A percentile compares a stretch with the other conserved stretches of the same genome.
These are phyloP conservation scores for Rubia yunnanensis DNA, from an alignment of 257 asterid species.

Conservation along the genomic window DNA sequence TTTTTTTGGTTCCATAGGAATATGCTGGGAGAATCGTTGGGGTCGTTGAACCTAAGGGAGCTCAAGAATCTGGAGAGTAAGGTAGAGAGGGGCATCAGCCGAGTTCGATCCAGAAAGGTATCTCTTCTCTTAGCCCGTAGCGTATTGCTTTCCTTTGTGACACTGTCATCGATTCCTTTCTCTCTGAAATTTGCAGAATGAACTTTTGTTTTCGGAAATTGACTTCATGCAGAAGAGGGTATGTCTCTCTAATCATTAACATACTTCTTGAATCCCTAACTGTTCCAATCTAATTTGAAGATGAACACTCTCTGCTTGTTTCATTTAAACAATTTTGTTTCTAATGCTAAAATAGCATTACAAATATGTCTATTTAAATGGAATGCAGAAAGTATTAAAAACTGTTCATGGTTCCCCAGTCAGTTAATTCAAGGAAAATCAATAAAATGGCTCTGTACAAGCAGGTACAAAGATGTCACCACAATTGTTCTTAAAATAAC, in stretches of 20 bases:
- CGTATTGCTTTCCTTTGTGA: background rate
- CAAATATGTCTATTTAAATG: no score
- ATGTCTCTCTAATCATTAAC: slow-evolving; percentile 13
- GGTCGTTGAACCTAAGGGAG: slow-evolving; percentile 35
- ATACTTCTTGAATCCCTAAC: no score
- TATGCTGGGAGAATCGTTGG: slow-evolving; percentile 72
- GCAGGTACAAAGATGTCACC: no score
- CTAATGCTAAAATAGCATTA: no score
- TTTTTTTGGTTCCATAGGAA: slow-evolving; percentile 30
- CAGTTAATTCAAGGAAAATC: no score
- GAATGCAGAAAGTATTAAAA: no score
- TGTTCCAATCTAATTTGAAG: no score
- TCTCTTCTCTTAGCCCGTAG: background rate
- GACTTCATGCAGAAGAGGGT: slow-evolving; percentile 94
- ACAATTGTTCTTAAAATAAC: no score
- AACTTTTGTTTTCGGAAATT: slow-evolving; percentile 79
- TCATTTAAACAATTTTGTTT: no score
- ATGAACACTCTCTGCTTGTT: no score
- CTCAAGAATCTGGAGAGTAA: slow-evolving; percentile 63
- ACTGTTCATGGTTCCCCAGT: no score
- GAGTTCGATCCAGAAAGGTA: slow-evolving; percentile 78
- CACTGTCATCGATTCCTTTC: background rate
- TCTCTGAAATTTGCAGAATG: slow-evolving; percentile 46
- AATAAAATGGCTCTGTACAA: no score
- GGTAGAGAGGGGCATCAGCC: slow-evolving; percentile 64